A percentile compares a stretch with the other conserved stretches of the same genome.
Evolutionary conservation across 495 filamentous ascomycete genomes (phyloP).

Genomic region (Cudoniella acicularis): DNA sequence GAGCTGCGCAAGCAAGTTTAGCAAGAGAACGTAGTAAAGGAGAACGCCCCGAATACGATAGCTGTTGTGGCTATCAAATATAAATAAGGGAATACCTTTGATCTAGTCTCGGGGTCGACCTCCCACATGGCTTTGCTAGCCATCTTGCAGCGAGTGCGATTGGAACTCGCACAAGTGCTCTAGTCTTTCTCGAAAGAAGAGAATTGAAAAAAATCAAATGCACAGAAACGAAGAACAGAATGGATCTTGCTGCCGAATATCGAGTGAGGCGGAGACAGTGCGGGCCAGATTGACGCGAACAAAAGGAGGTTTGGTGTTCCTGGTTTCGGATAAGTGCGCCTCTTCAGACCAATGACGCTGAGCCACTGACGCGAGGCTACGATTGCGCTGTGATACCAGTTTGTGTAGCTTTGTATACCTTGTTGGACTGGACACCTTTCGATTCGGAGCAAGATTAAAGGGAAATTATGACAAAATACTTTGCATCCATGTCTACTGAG

Average conservation of each 20-base stretch:
- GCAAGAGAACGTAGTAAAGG: slow-evolving; percentile 8
- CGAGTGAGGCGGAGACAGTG: background rate
- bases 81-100: no score
- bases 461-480: no score
- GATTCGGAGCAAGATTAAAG: no score
- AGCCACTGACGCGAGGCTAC: background rate
- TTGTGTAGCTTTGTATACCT: background rate
- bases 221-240: no score
- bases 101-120: slow-evolving; percentile 91
- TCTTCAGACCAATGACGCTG: background rate
- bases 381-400: background rate
- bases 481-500: no score
- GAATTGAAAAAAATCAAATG: background rate
- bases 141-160: slow-evolving; percentile 8
- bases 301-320: background rate
- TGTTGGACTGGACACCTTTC: background rate
- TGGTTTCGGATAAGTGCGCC: background rate
- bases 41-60: background rate
- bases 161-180: background rate
- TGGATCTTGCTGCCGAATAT: no score
- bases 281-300: background rate
- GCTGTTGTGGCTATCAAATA: no score
- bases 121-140: slow-evolving; percentile 73
- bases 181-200: background rate
- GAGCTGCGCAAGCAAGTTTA: slow-evolving; percentile 13